phyloP scores from a whole-genome alignment of 768 basidiomycete species.

The Termitomyces sp. region DNA sequence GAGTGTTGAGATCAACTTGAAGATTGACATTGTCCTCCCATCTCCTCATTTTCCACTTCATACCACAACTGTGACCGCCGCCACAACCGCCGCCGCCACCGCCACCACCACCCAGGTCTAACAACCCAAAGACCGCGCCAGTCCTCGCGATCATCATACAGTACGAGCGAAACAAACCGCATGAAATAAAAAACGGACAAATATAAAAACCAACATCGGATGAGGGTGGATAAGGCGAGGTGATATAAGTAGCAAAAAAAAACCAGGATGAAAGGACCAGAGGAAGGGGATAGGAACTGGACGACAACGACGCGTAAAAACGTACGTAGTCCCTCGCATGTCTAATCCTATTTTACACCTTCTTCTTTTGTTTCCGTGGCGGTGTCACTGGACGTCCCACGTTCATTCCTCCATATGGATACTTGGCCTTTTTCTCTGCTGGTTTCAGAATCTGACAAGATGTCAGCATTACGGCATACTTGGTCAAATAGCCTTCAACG shows the following conservation, averaged over 20 bases:
- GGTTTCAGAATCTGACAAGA: conserved; percentile 86
- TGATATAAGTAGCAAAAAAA: conserved; percentile 10
- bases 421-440: conserved; percentile 97
- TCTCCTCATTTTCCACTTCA: neutral
- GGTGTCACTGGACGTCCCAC: conserved; percentile 89
- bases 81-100: too few relatives aligned
- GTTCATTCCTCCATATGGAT: conserved; percentile 83
- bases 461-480: neutral
- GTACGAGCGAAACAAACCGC: conserved; percentile 13
- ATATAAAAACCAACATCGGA: conserved; percentile 11
- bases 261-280: conserved; percentile 9
- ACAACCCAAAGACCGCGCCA: neutral
- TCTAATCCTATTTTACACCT: conserved; percentile 63
- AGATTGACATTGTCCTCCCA: neutral
- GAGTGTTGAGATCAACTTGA: neutral
- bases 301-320: conserved; percentile 13
- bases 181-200: conserved; percentile 9
- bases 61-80: neutral
- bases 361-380: conserved; percentile 97
- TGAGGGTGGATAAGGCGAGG: neutral
- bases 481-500: conserved; percentile 2
- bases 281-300: conserved; percentile 5
- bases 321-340: conserved; percentile 13
- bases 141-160: conserved; percentile 15
- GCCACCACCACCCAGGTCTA: neutral